Percentiles rank a stretch among this genome's conserved stretches.
Evolutionary conservation across 345 rosid species (phyloP).

Genomic region (Salix purpurea): DNA sequence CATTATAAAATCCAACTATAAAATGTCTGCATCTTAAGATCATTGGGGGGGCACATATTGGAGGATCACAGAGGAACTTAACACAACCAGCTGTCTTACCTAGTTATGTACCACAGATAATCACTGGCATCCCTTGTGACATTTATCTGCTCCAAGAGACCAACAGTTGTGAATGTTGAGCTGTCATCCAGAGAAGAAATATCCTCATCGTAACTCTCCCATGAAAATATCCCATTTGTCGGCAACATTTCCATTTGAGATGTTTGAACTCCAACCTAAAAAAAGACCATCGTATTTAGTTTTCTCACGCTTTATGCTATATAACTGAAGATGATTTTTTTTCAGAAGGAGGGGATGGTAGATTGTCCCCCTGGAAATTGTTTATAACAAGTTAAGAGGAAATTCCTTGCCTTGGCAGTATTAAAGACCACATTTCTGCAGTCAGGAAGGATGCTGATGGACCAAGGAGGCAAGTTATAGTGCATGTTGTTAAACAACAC

Average conservation of each 20-base stretch:
- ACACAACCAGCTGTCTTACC: constrained; percentile 18
- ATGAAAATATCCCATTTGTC: constrained; percentile 46
- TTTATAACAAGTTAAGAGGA: neutral
- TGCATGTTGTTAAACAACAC: constrained; percentile 92
- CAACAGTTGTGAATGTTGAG: constrained; percentile 22
- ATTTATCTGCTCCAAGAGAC: constrained; percentile 49
- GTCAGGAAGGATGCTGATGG: constrained; percentile 95
- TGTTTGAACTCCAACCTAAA: constrained; percentile 92
- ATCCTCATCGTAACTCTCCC: constrained; percentile 81
- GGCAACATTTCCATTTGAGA: constrained; percentile 92
- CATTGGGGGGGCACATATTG: neutral
- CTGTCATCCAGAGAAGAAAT: constrained; percentile 18
- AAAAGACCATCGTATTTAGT: neutral
- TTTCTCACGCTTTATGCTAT: neutral
- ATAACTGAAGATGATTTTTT: neutral
- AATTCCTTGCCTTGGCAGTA: constrained; percentile 75
- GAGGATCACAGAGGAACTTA: neutral
- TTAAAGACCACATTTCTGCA: constrained; percentile 94
- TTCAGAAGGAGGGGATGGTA: neutral
- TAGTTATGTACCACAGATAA: constrained; percentile 63
- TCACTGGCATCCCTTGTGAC: constrained; percentile 55
- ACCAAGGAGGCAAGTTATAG: constrained; percentile 98
- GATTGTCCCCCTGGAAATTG: neutral
- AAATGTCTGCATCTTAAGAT: neutral
- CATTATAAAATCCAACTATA: neutral